Evolutionary conservation across 352 stramenopile species (phyloP), one percentile per base, ranked within the genome.

Genomic region (Globisporangium nunn): DNA sequence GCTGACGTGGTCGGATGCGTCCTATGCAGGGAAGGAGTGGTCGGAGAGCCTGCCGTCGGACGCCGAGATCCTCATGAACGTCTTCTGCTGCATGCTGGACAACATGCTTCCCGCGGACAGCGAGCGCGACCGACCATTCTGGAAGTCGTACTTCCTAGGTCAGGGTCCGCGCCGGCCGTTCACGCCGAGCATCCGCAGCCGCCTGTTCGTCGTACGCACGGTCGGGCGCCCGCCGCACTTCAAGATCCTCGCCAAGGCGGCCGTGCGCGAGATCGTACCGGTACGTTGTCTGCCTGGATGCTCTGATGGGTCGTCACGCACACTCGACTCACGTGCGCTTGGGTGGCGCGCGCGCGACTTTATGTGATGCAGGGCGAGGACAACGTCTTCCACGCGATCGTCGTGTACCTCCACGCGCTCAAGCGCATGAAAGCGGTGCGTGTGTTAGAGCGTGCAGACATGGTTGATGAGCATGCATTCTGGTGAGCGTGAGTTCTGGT

Each of bases 11-110:
- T 6, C 23, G 11, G 17, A 10, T 23, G 23, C 11, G 30, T 12
- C 18, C 15, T n/a, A 29, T 5, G 30, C n/a, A 75, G 75, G 84
- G 41, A 94, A 94, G 62, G 75, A 88, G 50, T 94, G 84, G 84
- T 83, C 74, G 17, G 81, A 92, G 50, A 76, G 61, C 53, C 57
- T 94, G 51, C 84, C 84, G 33, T 84, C 84, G 33, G 84, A 94
- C 44, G 74, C 81, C 7, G 84, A 94, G 61, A 89, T 94, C 58
- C 52, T 94, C 18, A 91, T 94, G 81, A 94, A 94, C 62, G 79
- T 87, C 23, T 91, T 94, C 44, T 92, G 81, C 64, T 91, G 81
- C 59, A 81, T 94, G 72, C 79, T 94, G 72, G 84, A 94, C 71
- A 91, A 94, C 61, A 80, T 89, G 70, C 63, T 94, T 15, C 81